Conservation (phyloP, 768 basidiomycete species). For the Podaxis rugospora region DNA sequence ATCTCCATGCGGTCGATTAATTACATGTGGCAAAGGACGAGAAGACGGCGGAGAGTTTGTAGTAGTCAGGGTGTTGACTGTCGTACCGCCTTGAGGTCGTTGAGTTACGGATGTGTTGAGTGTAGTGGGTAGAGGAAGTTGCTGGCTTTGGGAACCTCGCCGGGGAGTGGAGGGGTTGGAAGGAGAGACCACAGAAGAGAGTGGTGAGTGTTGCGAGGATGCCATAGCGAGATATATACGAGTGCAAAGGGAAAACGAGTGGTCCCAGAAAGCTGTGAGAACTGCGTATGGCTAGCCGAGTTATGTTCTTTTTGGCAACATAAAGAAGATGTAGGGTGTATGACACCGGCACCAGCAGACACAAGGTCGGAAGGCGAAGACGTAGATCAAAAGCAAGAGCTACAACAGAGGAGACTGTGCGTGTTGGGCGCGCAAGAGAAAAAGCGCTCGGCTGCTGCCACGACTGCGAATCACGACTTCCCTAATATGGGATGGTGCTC, state of each 20-base stretch:
- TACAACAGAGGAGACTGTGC: background rate
- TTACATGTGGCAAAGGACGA: constrained; percentile 12
- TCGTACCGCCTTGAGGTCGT: constrained; percentile 13
- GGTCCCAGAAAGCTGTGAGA: background rate
- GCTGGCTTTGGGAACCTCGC: constrained; percentile 24
- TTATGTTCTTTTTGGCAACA: background rate
- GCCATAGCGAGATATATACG: constrained; percentile 14
- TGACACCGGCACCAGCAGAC: background rate
- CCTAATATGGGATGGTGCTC: background rate
- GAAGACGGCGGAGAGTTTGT: constrained; percentile 7
- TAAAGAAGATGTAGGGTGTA: background rate
- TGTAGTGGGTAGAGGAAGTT: constrained; percentile 31
- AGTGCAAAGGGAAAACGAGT: background rate
- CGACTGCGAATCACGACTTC: background rate
- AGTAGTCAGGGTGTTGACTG: constrained; percentile 4
- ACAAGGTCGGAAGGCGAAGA: background rate
- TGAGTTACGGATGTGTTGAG: constrained; percentile 22
- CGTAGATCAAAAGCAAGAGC: background rate
- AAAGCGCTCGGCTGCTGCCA: background rate
- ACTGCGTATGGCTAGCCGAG: background rate
- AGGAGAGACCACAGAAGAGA: constrained; percentile 20
- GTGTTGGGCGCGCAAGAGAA: background rate
- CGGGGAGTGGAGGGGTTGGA: constrained; percentile 17
- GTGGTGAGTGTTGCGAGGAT: constrained; percentile 20
- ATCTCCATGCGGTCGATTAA: constrained; percentile 14